These are phyloP conservation scores for Mycena crocata DNA, from an alignment of 768 basidiomycete species.

Conservation along the genomic window DNA sequence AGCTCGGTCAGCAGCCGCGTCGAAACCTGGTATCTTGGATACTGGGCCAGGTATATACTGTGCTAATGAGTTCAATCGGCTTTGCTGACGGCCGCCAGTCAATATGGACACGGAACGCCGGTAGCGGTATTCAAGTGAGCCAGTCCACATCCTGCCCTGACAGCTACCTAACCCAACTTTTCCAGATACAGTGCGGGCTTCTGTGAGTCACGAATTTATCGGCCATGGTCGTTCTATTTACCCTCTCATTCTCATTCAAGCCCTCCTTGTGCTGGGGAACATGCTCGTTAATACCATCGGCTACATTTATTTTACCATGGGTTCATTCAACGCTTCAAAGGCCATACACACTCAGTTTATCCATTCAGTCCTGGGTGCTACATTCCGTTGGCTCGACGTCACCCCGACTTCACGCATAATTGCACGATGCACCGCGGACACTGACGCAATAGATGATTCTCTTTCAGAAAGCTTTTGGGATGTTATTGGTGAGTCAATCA, in stretches of 20 bases:
- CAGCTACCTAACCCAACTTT: background rate
- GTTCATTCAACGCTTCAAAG: too few species aligned
- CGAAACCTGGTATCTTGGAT: too few species aligned
- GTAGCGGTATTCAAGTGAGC: constrained; percentile 58
- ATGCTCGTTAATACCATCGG: constrained; percentile 47
- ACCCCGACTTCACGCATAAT: constrained; percentile 67
- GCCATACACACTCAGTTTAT: too few species aligned
- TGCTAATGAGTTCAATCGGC: too few species aligned
- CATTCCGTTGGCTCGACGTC: constrained; percentile 64
- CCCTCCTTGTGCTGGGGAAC: constrained; percentile 45
- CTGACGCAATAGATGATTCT: constrained; percentile 65
- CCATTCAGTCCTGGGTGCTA: too few species aligned
- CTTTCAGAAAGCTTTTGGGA: constrained; percentile 43
- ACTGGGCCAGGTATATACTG: too few species aligned
- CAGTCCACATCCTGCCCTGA: background rate
- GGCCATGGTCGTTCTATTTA: background rate
- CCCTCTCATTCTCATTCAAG: constrained; percentile 26
- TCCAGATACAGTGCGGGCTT: constrained; percentile 63
- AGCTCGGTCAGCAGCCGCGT: too few species aligned
- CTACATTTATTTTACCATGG: constrained; percentile 53
- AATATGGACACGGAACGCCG: background rate
- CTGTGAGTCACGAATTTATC: constrained; percentile 30
- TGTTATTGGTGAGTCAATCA: constrained; percentile 45
- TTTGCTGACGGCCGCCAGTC: too few species aligned
- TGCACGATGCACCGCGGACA: constrained; percentile 75